phyloP scores from a whole-genome alignment of 1,284 basidiomycete genomes.

The Cryptococcus sp. region DNA sequence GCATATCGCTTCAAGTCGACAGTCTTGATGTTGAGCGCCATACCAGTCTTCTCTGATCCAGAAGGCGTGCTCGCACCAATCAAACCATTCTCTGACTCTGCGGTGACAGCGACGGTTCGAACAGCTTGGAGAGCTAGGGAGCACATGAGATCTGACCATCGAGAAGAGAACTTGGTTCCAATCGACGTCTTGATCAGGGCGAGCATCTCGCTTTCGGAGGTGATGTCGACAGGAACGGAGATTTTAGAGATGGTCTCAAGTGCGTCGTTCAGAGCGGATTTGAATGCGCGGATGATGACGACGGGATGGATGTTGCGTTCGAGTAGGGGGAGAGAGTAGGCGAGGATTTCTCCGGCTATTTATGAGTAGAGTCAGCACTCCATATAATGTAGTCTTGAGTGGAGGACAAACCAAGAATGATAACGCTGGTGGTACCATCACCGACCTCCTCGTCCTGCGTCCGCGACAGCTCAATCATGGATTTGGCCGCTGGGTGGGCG shows the following conservation, averaged over 20 bases:
- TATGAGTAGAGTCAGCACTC: background rate
- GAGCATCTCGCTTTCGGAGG: constrained; percentile 88
- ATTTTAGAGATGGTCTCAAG: constrained; percentile 75
- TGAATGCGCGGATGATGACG: constrained; percentile 97
- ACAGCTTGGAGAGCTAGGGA: constrained; percentile 89
- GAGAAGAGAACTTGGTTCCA: constrained; percentile 96
- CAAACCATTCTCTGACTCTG: constrained; percentile 52
- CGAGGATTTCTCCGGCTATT: constrained; percentile 95
- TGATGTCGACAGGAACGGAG: constrained; percentile 85
- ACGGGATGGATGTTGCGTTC: constrained; percentile 98
- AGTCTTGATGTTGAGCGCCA: constrained; percentile 64
- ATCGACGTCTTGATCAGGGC: constrained; percentile 97
- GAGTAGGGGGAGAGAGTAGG: constrained; percentile 86
- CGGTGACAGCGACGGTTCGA: constrained; percentile 68
- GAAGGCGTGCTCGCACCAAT: constrained; percentile 54
- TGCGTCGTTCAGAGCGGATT: constrained; percentile 89
- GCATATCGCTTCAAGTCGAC: constrained; percentile 99
- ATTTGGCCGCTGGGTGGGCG: constrained; percentile 96
- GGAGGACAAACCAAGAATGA: constrained; percentile 78
- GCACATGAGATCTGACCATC: constrained; percentile 99
- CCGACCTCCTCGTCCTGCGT: constrained; percentile 99
- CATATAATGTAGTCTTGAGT: background rate
- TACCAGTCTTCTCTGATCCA: constrained; percentile 37
- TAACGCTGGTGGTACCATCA: constrained; percentile 96
- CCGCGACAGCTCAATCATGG: constrained; percentile 95